Evolutionary conservation across 2,329 filamentous ascomycete species (phyloP).

Genomic region (Periconia digitata): DNA sequence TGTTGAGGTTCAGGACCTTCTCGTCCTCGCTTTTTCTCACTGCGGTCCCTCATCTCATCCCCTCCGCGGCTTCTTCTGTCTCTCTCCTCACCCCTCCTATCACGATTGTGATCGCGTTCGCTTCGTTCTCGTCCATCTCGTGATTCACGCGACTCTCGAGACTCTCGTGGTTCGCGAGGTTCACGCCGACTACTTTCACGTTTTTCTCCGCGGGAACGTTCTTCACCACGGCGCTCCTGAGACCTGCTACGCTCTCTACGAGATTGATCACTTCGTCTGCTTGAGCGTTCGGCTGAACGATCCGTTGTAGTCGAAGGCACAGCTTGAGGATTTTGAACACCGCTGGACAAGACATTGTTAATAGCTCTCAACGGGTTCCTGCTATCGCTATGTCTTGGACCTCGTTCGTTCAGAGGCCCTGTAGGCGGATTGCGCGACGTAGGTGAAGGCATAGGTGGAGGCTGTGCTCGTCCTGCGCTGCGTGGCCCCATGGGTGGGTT

Average conservation of each 20-base stretch:
- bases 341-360: conserved; percentile 29
- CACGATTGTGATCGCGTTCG: conserved; percentile 6
- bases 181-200: conserved; percentile 27
- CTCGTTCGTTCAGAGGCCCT: conserved; percentile 34
- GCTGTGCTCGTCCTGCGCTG: conserved; percentile 23
- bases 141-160: conserved; percentile 9
- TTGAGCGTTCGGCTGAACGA: conserved; percentile 16
- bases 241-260: conserved; percentile 18
- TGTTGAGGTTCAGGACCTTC: conserved; percentile 8
- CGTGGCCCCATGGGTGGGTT: conserved; percentile 40
- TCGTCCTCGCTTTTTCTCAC: conserved; percentile 7
- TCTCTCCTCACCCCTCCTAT: conserved; percentile 3
- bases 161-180: conserved; percentile 5
- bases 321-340: conserved; percentile 24
- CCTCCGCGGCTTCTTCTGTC: conserved; percentile 2
- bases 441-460: conserved; percentile 22
- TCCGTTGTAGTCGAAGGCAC: conserved; percentile 14
- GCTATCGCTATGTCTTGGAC: conserved; percentile 21
- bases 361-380: conserved; percentile 28
- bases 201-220: conserved; percentile 14
- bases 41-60: background rate
- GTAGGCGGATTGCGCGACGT: conserved; percentile 35
- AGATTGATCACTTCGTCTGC: background rate
- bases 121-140: conserved; percentile 16
- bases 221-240: conserved; percentile 15